These are phyloP conservation scores for Hanseniaspora mollemarum DNA, from an alignment of 805 yeast genomes.

Conservation along the genomic window DNA sequence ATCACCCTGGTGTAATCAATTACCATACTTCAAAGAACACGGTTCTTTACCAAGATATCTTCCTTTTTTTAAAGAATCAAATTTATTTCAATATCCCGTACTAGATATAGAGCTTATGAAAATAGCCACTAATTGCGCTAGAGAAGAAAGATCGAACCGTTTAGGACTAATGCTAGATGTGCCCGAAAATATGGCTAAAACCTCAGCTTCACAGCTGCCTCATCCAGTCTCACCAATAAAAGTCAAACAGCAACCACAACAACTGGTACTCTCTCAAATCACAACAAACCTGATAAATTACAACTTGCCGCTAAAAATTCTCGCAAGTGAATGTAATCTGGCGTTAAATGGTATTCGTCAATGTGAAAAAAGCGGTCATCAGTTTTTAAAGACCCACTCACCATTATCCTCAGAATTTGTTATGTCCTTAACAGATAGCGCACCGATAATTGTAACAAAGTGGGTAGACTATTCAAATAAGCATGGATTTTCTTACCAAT, in stretches of 20 bases:
- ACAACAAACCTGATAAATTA: conserved; percentile 31
- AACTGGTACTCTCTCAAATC: conserved; percentile 20
- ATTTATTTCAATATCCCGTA: not conserved
- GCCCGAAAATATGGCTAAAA: not conserved
- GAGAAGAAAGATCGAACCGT: conserved; percentile 29
- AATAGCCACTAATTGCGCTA: conserved; percentile 17
- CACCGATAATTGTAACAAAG: conserved; percentile 69
- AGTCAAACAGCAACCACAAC: conserved; percentile 16
- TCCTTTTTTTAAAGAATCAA: not conserved
- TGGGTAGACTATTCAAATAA: conserved; percentile 98
- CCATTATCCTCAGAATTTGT: conserved; percentile 6
- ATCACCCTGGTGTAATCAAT: not conserved
- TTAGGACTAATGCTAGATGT: conserved; percentile 28
- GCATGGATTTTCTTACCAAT: conserved; percentile 88
- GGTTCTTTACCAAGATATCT: conserved; percentile 12
- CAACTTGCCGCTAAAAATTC: conserved; percentile 31
- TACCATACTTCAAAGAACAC: not conserved
- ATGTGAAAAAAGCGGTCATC: conserved; percentile 26
- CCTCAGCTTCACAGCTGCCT: conserved; percentile 9
- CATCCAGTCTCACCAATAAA: conserved; percentile 15
- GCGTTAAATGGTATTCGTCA: conserved; percentile 37
- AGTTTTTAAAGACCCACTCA: conserved; percentile 4
- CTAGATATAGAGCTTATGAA: not conserved
- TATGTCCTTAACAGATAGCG: conserved; percentile 21
- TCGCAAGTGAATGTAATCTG: conserved; percentile 38